Percentiles rank a stretch among this genome's conserved stretches.
phyloP scores from a whole-genome alignment of 1,284 basidiomycete genomes.

The Puccinia novopanici region DNA sequence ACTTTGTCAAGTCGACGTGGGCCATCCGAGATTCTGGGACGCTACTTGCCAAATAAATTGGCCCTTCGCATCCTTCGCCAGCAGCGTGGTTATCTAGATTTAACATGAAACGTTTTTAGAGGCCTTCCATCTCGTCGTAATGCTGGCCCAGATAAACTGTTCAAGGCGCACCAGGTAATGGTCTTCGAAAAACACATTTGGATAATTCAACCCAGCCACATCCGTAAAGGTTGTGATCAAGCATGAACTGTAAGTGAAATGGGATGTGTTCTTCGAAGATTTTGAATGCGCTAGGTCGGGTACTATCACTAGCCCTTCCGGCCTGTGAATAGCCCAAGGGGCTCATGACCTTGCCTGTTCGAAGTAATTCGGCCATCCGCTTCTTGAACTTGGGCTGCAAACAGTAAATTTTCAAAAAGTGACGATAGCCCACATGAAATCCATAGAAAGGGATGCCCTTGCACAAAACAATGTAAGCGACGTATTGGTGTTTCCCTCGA shows the following conservation, averaged over 20 bases:
- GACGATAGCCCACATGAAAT: slow-evolving; percentile 79
- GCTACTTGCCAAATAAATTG: slow-evolving; percentile 33
- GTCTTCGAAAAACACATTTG: slow-evolving; percentile 63
- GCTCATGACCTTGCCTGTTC: slow-evolving; percentile 74
- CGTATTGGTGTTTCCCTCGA: slow-evolving; percentile 53
- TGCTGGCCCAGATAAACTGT: background rate
- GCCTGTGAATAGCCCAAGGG: slow-evolving; percentile 18
- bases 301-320: background rate
- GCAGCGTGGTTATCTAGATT: slow-evolving; percentile 11
- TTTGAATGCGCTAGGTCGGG: slow-evolving; percentile 64
- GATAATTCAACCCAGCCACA: slow-evolving; percentile 80
- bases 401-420: slow-evolving; percentile 85
- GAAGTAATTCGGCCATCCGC: slow-evolving; percentile 73
- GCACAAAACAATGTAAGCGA: slow-evolving; percentile 71
- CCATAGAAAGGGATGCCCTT: slow-evolving; percentile 97
- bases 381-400: slow-evolving; percentile 71
- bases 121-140: background rate
- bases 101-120: background rate
- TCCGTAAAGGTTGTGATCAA: slow-evolving; percentile 91
- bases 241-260: slow-evolving; percentile 88
- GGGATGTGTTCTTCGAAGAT: slow-evolving; percentile 78
- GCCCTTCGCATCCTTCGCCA: background rate
- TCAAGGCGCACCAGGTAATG: slow-evolving; percentile 60
- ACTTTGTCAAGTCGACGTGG: slow-evolving; percentile 57
- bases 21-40: slow-evolving; percentile 29